These are phyloP conservation scores for Sicyos baderoa DNA, from an alignment of 306 rosid species.

Conservation along the genomic window DNA sequence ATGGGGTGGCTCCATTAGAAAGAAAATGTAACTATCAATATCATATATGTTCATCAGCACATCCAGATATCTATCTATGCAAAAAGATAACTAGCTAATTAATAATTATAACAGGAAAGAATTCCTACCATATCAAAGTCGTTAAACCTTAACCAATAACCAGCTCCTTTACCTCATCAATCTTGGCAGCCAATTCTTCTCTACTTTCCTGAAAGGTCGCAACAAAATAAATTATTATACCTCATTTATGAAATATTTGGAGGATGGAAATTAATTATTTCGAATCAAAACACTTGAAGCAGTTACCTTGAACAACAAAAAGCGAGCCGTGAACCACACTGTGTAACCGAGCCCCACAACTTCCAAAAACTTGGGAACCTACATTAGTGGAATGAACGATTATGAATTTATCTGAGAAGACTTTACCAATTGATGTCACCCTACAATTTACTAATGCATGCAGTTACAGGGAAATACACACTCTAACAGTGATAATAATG, in stretches of 20 bases:
- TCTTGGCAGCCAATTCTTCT: slow-evolving; percentile 56
- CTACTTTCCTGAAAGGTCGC: slow-evolving; percentile 51
- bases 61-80: neutral
- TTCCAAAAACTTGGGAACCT: slow-evolving; percentile 89
- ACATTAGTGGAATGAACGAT: neutral
- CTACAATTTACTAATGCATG: neutral
- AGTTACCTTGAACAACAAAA: slow-evolving; percentile 70
- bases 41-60: slow-evolving; percentile 9
- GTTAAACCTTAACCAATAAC: slow-evolving; percentile 56
- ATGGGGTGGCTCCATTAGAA: neutral
- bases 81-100: neutral
- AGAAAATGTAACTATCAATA: neutral
- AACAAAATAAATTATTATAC: neutral
- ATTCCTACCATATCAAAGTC: neutral
- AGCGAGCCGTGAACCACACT: slow-evolving; percentile 73
- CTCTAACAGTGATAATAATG: neutral
- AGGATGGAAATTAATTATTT: neutral
- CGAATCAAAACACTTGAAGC: neutral
- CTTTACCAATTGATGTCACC: neutral
- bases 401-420: neutral
- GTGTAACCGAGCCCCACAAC: slow-evolving; percentile 74
- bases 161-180: slow-evolving; percentile 61
- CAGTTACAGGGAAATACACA: neutral
- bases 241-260: neutral
- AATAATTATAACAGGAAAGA: neutral